phyloP scores from a whole-genome alignment of 2,329 filamentous ascomycete species.

The Scedosporium dehoogii region DNA sequence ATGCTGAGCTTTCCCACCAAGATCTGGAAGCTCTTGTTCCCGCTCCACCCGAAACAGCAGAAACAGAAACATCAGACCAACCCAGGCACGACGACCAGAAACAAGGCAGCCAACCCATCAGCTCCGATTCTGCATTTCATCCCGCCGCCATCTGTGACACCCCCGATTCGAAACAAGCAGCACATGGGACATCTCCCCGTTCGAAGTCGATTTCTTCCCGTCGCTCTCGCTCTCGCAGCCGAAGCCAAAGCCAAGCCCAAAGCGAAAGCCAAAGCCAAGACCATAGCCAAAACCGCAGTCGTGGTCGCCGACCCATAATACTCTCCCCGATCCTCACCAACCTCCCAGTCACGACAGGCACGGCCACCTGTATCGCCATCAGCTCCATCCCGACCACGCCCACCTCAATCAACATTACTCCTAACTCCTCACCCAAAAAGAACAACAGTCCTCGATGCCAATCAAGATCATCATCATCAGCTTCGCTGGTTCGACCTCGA shows the following conservation, averaged over 20 bases:
- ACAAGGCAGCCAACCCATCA: neutral
- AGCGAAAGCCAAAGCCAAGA: neutral
- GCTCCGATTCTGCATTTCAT: neutral
- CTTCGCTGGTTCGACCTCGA: neutral
- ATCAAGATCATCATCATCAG: neutral
- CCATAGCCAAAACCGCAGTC: neutral
- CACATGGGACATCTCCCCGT: neutral
- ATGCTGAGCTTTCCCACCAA: too few species aligned
- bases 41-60: neutral
- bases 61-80: neutral
- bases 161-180: neutral
- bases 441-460: neutral
- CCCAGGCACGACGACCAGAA: neutral
- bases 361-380: neutral
- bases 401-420: neutral
- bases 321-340: neutral
- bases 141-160: neutral
- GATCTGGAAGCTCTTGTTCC: neutral
- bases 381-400: neutral
- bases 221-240: neutral
- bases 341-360: neutral
- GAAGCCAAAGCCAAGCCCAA: neutral
- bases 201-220: neutral
- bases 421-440: neutral
- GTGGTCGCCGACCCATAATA: neutral